Conservation (phyloP, 805 yeast genomes). For the Candida pseudofarinosa region DNA sequence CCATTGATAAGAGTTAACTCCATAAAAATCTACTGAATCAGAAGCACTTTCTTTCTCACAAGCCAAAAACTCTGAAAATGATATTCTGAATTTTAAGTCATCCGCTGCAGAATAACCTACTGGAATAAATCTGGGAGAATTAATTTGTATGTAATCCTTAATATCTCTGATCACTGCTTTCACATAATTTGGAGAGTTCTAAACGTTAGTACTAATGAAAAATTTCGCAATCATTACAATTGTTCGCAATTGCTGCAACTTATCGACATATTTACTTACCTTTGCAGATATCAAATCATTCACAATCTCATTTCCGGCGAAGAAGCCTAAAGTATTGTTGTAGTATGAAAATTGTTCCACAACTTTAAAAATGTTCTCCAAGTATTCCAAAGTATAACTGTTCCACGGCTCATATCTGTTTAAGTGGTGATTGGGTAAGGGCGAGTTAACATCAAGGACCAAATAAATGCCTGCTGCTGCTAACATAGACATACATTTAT, state of each 20-base stretch:
- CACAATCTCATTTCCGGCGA: slow-evolving; percentile 88
- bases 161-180: slow-evolving; percentile 80
- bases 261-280: slow-evolving; percentile 9
- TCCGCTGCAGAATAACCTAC: slow-evolving; percentile 98
- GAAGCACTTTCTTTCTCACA: slow-evolving; percentile 54
- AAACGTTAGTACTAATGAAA: slow-evolving; percentile 3
- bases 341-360: slow-evolving; percentile 78
- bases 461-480: slow-evolving; percentile 92
- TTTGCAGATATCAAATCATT: slow-evolving; percentile 73
- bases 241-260: not conserved
- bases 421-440: slow-evolving; percentile 69
- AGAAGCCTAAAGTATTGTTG: slow-evolving; percentile 85
- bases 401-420: slow-evolving; percentile 95
- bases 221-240: slow-evolving; percentile 1
- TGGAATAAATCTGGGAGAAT: slow-evolving; percentile 68
- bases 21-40: slow-evolving; percentile 74
- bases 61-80: slow-evolving; percentile 76
- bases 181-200: slow-evolving; percentile 64
- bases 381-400: slow-evolving; percentile 65
- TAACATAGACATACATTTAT: slow-evolving; percentile 83
- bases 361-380: slow-evolving; percentile 72
- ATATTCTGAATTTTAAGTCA: slow-evolving; percentile 69
- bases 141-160: slow-evolving; percentile 59
- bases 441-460: slow-evolving; percentile 88
- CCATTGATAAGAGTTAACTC: slow-evolving; percentile 80